phyloP scores from a whole-genome alignment of 2,329 filamentous ascomycete genomes.

The Cytospora piceae region DNA sequence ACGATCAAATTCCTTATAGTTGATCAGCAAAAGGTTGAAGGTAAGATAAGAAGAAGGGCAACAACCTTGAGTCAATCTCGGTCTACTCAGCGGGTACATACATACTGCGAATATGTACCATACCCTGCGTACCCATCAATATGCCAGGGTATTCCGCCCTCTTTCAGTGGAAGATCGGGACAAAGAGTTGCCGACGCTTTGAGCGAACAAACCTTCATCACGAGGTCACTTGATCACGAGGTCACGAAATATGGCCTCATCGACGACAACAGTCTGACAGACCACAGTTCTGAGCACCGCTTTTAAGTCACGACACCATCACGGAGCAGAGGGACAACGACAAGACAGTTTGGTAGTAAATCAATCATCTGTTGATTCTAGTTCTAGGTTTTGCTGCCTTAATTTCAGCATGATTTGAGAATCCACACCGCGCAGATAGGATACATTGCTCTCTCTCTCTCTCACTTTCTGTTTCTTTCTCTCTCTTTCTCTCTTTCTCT shows the following conservation, averaged over 20 bases:
- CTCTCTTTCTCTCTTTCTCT: neutral
- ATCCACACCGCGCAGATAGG: neutral
- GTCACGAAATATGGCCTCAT: neutral
- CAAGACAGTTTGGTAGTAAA: neutral
- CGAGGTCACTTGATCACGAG: neutral
- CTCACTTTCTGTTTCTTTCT: neutral
- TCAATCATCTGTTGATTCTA: neutral
- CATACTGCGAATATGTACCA: too few species aligned
- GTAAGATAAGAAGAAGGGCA: too few species aligned
- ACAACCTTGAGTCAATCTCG: too few species aligned
- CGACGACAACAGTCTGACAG: neutral
- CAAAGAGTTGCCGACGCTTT: neutral
- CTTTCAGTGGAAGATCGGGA: neutral
- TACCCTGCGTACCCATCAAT: neutral
- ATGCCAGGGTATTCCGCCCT: neutral
- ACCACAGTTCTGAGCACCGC: neutral
- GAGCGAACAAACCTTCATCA: neutral
- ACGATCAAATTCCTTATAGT: too few species aligned
- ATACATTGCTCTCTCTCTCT: neutral
- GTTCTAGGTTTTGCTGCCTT: neutral
- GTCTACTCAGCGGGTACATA: too few species aligned
- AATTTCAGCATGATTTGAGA: neutral
- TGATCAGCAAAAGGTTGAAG: too few species aligned
- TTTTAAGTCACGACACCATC: neutral
- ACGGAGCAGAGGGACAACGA: neutral